These are phyloP conservation scores for Tanacetum coccineum DNA, from an alignment of 129 eudicot species.

Conservation along the genomic window DNA sequence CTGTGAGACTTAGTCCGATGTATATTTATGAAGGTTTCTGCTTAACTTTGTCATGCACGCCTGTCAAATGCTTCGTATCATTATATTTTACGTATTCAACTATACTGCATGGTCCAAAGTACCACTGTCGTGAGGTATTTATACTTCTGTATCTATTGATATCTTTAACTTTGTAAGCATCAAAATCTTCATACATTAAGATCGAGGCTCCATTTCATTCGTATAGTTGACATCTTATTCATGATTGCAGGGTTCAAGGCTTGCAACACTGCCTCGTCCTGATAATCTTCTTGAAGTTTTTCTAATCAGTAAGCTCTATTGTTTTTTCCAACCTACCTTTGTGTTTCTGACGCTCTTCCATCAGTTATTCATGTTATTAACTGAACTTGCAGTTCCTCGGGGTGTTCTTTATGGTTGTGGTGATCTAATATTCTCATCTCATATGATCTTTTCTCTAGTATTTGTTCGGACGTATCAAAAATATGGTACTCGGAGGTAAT, in stretches of 20 bases:
- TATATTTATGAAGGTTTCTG: too few relatives aligned
- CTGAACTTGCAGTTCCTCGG: conserved; percentile 61
- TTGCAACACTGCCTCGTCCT: conserved; percentile 85
- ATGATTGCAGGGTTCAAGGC: conserved; percentile 66
- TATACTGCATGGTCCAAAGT: conserved; percentile 88
- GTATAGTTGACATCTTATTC: background rate
- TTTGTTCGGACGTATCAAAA: conserved; percentile 92
- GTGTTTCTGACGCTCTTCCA: background rate
- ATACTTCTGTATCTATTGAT: background rate
- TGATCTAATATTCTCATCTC: conserved; percentile 88
- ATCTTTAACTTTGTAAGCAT: background rate
- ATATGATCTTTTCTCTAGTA: conserved; percentile 88
- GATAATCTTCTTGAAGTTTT: conserved; percentile 56
- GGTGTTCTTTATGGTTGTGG: conserved; percentile 97
- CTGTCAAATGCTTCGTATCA: conserved; percentile 73
- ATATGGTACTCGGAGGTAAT: conserved; percentile 81
- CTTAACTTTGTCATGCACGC: conserved; percentile 40
- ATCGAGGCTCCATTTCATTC: background rate
- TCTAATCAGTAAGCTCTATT: conserved; percentile 56
- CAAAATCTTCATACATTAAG: background rate
- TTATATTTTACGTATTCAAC: conserved; percentile 90
- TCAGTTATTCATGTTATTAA: conserved; percentile 17
- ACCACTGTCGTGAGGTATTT: conserved; percentile 89
- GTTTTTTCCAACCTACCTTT: background rate
- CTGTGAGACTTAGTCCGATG: too few relatives aligned